Base-by-base conservation (phyloP, 257 asterid species). In the Solanum etuberosum region DNA sequence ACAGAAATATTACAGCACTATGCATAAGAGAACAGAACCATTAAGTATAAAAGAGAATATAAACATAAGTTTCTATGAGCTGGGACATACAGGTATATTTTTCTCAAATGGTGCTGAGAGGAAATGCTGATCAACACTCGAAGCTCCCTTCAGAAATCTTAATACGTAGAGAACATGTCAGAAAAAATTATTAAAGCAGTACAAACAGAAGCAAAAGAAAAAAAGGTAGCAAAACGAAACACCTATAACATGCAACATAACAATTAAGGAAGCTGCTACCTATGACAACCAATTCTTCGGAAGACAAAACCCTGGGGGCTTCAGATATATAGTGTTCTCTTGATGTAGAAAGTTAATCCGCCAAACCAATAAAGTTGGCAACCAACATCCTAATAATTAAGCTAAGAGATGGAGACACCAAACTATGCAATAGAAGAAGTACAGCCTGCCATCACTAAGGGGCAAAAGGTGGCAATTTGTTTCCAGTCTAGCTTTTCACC, bases 141-240 rank as follows among this genome's bases (percentile, higher is more conserved):
- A 95, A 91, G 99, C 99, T 87, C 99, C 99, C 91, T 93, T 92
- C 27, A 97, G 95, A 89, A 97, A 97, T 93, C 99, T 97, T 90
- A 91, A 88, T 38, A 72, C 38, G 78, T 82, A 38, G 67, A 37
- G 87, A 87, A 77, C 51, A 85, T 86, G 86, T 91, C 88, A 91
- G 85, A 61, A 37, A 54, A 87, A 46, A 27, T 81, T 37, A 81
- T 48, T 27, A 81, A 48, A 81, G 85, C 68, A 81, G 68, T 31
- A 48, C 85, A 81, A 48, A 31, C 20, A 48, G 85, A 54, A 48
- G 65, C 27, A 43, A 43, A 27, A 27, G 25, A 18, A 29, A 81
- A 78, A 29, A 29, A 51, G 20, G 43, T 9, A 18, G 43, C 31
- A 81, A 21, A 43, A 80, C 20, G 18, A 48, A 46, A 46, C 27